phyloP scores from a whole-genome alignment of 1,284 basidiomycete genomes.

The Melanopsichium pennsylvanicum region DNA sequence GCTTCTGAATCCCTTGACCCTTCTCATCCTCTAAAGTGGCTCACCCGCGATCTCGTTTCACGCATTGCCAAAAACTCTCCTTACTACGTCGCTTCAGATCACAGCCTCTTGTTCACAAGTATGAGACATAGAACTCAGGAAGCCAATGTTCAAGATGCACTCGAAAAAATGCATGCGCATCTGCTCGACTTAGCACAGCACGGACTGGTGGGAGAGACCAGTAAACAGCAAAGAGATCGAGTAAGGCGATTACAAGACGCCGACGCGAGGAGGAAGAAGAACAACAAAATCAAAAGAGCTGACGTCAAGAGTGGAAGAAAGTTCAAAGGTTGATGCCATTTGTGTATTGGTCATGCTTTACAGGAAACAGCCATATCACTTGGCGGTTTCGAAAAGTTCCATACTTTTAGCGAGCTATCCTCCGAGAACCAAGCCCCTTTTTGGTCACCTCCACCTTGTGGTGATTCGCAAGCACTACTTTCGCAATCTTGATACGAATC shows the following conservation, averaged over 20 bases:
- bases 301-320: slow-evolving; percentile 46
- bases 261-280: slow-evolving; percentile 39
- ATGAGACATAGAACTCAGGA: slow-evolving; percentile 39
- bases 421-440: slow-evolving; percentile 21
- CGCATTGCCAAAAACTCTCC: slow-evolving; percentile 37
- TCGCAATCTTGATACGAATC: slow-evolving; percentile 6
- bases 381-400: slow-evolving; percentile 32
- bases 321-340: slow-evolving; percentile 44
- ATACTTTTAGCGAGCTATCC: slow-evolving; percentile 30
- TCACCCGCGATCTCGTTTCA: slow-evolving; percentile 25
- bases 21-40: slow-evolving; percentile 37
- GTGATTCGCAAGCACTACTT: background rate
- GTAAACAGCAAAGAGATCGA: slow-evolving; percentile 23
- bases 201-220: slow-evolving; percentile 37
- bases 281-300: slow-evolving; percentile 41
- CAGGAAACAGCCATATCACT: too few relatives aligned
- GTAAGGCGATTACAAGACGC: slow-evolving; percentile 33
- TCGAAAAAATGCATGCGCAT: slow-evolving; percentile 43
- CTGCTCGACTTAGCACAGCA: slow-evolving; percentile 30
- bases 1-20: slow-evolving; percentile 21
- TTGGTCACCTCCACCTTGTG: too few relatives aligned
- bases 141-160: slow-evolving; percentile 40
- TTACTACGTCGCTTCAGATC: slow-evolving; percentile 46
- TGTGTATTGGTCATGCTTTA: too few relatives aligned
- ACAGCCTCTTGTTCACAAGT: slow-evolving; percentile 30